Evolutionary conservation across 73 alveolate species (phyloP).

Genomic region (Paramecium octaurelia): DNA sequence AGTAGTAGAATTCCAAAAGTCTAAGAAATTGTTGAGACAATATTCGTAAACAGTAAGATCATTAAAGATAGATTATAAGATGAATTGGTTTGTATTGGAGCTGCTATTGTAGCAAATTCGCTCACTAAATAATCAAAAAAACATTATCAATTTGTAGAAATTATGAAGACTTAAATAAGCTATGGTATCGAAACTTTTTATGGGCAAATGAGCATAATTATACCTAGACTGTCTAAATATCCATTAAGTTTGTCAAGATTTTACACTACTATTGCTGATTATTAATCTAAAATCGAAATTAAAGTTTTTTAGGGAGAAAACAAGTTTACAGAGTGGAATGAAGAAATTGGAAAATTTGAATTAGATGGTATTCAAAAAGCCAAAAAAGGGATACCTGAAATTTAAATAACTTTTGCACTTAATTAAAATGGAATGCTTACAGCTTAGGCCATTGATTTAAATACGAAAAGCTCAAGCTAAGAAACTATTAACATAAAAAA

Average conservation of each 20-base stretch:
- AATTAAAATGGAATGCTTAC: conserved; percentile 86
- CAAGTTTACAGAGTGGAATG: conserved; percentile 83
- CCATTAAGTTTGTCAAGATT: conserved; percentile 63
- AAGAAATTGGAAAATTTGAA: conserved; percentile 90
- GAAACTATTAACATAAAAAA: background rate
- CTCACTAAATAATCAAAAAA: background rate
- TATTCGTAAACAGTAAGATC: background rate
- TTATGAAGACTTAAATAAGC: conserved; percentile 52
- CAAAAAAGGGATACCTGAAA: conserved; percentile 91
- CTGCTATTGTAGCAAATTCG: conserved; percentile 25
- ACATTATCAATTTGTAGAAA: conserved; percentile 55
- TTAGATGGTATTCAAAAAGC: conserved; percentile 90
- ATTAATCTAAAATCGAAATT: conserved; percentile 90
- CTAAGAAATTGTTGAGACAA: background rate
- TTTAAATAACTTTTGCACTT: conserved; percentile 85
- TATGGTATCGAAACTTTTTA: conserved; percentile 66
- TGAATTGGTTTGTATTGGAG: conserved; percentile 59
- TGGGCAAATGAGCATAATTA: conserved; percentile 35
- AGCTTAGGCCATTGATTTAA: conserved; percentile 76
- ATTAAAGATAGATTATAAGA: conserved; percentile 58
- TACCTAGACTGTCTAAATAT: conserved; percentile 41
- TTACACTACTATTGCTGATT: conserved; percentile 95
- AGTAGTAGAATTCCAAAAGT: conserved; percentile 79
- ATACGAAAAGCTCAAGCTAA: conserved; percentile 60
- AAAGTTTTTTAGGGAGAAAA: conserved; percentile 97